phyloP scores from a whole-genome alignment of 305 asterid genomes.

The Rubia peregrina region DNA sequence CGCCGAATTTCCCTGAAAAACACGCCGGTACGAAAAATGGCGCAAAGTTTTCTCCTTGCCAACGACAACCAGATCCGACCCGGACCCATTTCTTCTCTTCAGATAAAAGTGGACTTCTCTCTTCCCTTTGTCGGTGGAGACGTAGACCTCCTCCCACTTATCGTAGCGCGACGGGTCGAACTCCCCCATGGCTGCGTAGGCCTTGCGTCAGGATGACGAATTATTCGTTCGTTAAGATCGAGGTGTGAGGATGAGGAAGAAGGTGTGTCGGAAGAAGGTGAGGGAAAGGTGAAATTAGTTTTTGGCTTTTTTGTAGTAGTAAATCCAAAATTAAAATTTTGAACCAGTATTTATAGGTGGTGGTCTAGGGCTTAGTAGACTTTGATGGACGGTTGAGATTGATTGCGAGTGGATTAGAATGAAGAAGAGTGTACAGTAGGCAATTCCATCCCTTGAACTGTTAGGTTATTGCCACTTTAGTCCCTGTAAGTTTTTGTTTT shows the following conservation, averaged over 20 bases:
- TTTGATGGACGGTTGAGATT: slow-evolving; percentile 21
- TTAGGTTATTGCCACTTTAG: background rate
- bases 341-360: slow-evolving; percentile 17
- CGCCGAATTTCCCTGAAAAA: slow-evolving; percentile 24
- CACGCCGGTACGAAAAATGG: slow-evolving; percentile 47
- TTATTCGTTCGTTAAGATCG: background rate
- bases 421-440: slow-evolving; percentile 10
- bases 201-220: background rate
- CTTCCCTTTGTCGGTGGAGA: slow-evolving; percentile 48
- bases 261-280: background rate
- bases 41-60: slow-evolving; percentile 56
- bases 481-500: background rate
- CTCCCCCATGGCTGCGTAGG: slow-evolving; percentile 13
- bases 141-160: slow-evolving; percentile 57
- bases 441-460: background rate
- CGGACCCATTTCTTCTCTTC: slow-evolving; percentile 42
- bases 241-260: background rate
- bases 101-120: slow-evolving; percentile 63
- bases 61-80: slow-evolving; percentile 54
- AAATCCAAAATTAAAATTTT: background rate
- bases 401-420: background rate
- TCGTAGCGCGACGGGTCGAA: slow-evolving; percentile 24
- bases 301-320: background rate
- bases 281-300: background rate
- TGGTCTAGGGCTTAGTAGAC: slow-evolving; percentile 5